These are phyloP conservation scores for Cupressus sempervirens DNA, from an alignment of 75 land plant genomes.

Conservation along the genomic window DNA sequence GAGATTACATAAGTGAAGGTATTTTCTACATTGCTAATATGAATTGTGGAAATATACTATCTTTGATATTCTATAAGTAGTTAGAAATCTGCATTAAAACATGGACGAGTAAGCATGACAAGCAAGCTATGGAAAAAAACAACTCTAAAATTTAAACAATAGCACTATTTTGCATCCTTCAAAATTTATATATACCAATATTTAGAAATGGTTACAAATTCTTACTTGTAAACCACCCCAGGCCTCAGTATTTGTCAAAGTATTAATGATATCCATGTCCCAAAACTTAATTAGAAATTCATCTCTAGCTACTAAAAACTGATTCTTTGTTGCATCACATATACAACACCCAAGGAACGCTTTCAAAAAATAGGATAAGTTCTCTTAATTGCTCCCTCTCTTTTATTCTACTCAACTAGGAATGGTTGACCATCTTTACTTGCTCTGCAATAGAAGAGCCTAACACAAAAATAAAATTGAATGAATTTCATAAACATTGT, in stretches of 20 bases:
- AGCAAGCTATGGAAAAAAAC: no score
- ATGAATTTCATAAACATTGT: not conserved
- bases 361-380: slow-evolving; percentile 46
- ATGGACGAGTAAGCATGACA: no score
- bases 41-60: no score
- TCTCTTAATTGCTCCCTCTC: slow-evolving; percentile 57
- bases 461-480: slow-evolving; percentile 10
- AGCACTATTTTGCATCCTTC: not conserved
- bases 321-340: slow-evolving; percentile 55
- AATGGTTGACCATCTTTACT: slow-evolving; percentile 64
- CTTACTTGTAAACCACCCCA: slow-evolving; percentile 37
- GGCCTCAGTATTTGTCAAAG: slow-evolving; percentile 40
- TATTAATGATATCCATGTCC: slow-evolving; percentile 53
- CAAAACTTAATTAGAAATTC: slow-evolving; percentile 45
- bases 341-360: slow-evolving; percentile 47
- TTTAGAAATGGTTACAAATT: not conserved
- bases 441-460: slow-evolving; percentile 70
- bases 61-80: not conserved
- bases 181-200: no score
- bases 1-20: not conserved
- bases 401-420: slow-evolving; percentile 73
- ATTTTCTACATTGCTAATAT: not conserved
- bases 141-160: not conserved
- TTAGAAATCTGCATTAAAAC: no score
- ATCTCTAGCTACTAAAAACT: slow-evolving; percentile 51